Conservation (phyloP, 768 basidiomycete genomes). For the Flagelloscypha sp. region DNA sequence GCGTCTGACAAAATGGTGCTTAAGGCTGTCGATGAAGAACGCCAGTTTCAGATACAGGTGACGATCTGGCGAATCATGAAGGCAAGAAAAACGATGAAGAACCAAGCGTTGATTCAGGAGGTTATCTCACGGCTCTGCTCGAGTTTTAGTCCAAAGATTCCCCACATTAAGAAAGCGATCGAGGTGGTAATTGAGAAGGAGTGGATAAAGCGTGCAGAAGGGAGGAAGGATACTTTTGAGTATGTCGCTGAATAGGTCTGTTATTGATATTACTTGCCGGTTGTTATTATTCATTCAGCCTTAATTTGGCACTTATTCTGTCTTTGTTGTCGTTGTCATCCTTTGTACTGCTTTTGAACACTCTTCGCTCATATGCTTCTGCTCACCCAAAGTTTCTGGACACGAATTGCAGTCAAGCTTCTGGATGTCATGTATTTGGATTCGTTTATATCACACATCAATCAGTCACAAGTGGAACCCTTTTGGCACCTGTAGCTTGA, state of each 20-base stretch:
- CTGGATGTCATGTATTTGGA: no score
- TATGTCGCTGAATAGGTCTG: slow-evolving; percentile 30
- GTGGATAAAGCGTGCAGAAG: slow-evolving; percentile 65
- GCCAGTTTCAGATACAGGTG: slow-evolving; percentile 68
- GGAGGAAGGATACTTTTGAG: slow-evolving; percentile 51
- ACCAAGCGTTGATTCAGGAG: slow-evolving; percentile 53
- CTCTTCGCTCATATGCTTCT: no score
- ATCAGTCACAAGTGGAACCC: no score
- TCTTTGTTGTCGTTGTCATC: no score
- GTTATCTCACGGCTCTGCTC: slow-evolving; percentile 54
- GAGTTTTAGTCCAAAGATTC: slow-evolving; percentile 60
- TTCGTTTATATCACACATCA: no score
- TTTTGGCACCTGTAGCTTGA: no score
- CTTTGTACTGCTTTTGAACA: no score
- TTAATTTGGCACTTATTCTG: no score
- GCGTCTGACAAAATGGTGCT: slow-evolving; percentile 60
- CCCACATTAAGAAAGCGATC: slow-evolving; percentile 73
- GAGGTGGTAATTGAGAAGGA: slow-evolving; percentile 70
- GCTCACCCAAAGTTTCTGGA: no score
- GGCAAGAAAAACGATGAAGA: slow-evolving; percentile 64
- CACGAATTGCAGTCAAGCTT: no score
- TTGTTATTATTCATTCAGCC: no score
- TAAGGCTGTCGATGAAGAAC: slow-evolving; percentile 72
- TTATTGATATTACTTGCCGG: slow-evolving; percentile 2
- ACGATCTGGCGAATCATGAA: slow-evolving; percentile 68